These are phyloP conservation scores for Cryptosporidium felis DNA, from an alignment of 169 alveolate genomes.

Conservation along the genomic window DNA sequence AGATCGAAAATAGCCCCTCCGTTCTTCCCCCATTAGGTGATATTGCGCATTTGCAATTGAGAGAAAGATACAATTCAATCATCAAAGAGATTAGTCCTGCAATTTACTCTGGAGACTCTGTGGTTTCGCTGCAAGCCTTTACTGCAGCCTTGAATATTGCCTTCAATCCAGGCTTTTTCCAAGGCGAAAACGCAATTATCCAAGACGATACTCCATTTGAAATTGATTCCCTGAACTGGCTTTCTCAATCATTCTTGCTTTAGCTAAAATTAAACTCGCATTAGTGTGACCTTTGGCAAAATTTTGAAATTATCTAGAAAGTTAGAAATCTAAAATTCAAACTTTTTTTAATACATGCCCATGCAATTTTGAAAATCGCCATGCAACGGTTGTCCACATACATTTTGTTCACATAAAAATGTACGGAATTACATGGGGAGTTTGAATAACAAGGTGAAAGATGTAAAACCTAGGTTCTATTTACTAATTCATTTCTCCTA, in stretches of 20 bases:
- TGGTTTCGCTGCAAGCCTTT: constrained; percentile 28
- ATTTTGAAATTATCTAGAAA: background rate
- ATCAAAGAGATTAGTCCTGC: constrained; percentile 52
- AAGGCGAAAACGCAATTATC: constrained; percentile 16
- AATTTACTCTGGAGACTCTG: constrained; percentile 10
- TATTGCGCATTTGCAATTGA: constrained; percentile 16
- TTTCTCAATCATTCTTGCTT: constrained; percentile 45
- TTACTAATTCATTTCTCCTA: too few relatives aligned
- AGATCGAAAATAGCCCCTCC: constrained; percentile 24
- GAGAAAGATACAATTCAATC: constrained; percentile 49
- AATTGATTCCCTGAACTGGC: constrained; percentile 62
- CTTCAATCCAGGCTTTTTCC: constrained; percentile 32
- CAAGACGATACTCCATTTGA: constrained; percentile 41
- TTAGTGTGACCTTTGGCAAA: background rate
- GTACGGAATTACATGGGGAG: too few relatives aligned
- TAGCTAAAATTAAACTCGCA: background rate
- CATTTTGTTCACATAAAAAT: too few relatives aligned
- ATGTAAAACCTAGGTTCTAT: too few relatives aligned
- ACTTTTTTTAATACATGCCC: background rate
- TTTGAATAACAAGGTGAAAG: too few relatives aligned
- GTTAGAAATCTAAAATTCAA: background rate
- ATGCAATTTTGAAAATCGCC: background rate
- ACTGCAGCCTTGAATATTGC: constrained; percentile 52
- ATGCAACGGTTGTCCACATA: too few relatives aligned
- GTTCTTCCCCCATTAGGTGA: constrained; percentile 62